phyloP scores from a whole-genome alignment of 1,284 basidiomycete genomes.

The Melampsora allii-populina region DNA sequence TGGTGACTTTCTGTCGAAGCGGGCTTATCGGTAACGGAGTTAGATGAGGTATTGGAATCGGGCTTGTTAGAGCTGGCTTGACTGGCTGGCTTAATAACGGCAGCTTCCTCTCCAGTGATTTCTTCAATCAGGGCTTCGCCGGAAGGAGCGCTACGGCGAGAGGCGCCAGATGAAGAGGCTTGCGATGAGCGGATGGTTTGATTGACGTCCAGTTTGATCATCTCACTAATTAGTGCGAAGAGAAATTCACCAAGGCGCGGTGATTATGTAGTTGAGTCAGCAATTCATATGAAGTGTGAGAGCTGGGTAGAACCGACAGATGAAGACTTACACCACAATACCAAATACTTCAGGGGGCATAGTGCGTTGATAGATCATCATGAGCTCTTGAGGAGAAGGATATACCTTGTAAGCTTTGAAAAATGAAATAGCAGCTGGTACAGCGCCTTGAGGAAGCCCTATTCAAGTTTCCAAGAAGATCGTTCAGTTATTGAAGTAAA shows the following conservation, averaged over 20 bases:
- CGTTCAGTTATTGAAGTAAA: background rate
- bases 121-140: conserved; percentile 40
- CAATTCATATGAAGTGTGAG: background rate
- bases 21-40: background rate
- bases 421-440: conserved; percentile 52
- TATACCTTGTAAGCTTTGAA: conserved; percentile 53
- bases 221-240: conserved; percentile 16
- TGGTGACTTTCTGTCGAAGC: background rate
- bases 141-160: conserved; percentile 13
- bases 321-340: conserved; percentile 51
- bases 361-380: conserved; percentile 53
- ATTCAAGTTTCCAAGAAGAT: conserved; percentile 39
- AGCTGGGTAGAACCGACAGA: background rate
- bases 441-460: conserved; percentile 49
- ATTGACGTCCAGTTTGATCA: conserved; percentile 43
- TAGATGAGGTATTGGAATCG: background rate
- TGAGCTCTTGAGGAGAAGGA: conserved; percentile 51
- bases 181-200: conserved; percentile 16
- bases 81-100: background rate
- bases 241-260: background rate
- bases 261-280: background rate
- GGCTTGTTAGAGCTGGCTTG: background rate
- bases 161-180: background rate
- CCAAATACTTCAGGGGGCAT: conserved; percentile 53
- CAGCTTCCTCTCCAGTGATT: conserved; percentile 35